These are phyloP conservation scores for Crithidia sp. DNA, from an alignment of 208 protist genomes.

Conservation along the genomic window DNA sequence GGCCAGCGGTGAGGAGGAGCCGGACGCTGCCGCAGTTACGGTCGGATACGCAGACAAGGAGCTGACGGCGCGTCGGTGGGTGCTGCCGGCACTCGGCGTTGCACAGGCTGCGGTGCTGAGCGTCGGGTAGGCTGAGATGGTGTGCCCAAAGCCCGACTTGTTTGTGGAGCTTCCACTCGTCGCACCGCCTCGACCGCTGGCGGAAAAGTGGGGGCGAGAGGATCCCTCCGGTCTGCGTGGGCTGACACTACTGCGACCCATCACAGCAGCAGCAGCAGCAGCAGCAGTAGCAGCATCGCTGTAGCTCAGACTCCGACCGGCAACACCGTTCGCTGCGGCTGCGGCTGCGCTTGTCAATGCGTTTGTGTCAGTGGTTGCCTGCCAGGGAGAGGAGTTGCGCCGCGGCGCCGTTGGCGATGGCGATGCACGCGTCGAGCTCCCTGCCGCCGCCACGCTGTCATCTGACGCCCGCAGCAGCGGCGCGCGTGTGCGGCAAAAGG, in stretches of 20 bases:
- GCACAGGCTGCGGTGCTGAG: not conserved
- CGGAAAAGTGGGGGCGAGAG: too few relatives aligned
- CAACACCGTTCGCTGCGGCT: not conserved
- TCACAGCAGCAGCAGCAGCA: too few relatives aligned
- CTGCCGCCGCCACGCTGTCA: not conserved
- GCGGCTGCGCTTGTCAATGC: not conserved
- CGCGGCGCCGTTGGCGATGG: too few relatives aligned
- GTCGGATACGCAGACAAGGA: not conserved
- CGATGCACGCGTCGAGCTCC: too few relatives aligned
- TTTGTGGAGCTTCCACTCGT: not conserved
- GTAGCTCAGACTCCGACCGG: too few relatives aligned
- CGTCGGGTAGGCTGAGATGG: constrained; percentile 3
- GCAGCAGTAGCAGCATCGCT: too few relatives aligned
- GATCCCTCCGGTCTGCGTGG: too few relatives aligned
- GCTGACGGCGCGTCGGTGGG: not conserved
- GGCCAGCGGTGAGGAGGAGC: not conserved
- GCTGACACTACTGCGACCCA: too few relatives aligned
- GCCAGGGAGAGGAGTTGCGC: too few relatives aligned
- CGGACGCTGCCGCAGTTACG: too few relatives aligned
- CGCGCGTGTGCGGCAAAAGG: not conserved
- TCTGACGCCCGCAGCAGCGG: not conserved
- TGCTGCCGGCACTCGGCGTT: not conserved
- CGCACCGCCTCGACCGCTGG: not conserved
- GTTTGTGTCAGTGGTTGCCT: not conserved
- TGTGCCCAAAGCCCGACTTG: not conserved